These are phyloP conservation scores for Gossypium thurberi DNA, from an alignment of 345 rosid genomes.

Conservation along the genomic window DNA sequence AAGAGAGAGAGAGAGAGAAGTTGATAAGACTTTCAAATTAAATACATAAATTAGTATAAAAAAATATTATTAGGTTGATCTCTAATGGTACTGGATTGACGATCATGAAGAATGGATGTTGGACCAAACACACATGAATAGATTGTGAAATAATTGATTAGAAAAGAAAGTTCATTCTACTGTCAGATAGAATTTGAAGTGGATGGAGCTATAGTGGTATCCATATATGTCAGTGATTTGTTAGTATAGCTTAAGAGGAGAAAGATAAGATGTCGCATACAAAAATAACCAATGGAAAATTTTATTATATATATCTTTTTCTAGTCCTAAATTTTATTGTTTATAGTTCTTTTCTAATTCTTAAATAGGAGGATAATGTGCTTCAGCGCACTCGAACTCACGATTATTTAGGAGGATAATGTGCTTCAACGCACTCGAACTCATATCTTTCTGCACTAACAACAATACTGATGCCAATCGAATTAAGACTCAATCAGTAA, in stretches of 20 bases:
- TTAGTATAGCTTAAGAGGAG: not conserved
- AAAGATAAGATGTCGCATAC: not conserved
- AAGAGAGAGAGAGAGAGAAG: no score
- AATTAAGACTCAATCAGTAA: no score
- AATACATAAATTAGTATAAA: not conserved
- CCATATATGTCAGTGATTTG: not conserved
- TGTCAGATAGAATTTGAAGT: not conserved
- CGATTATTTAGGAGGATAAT: no score
- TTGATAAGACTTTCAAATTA: not conserved
- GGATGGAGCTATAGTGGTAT: not conserved
- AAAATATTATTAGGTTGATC: not conserved
- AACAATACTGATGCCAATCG: no score
- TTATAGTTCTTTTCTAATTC: no score
- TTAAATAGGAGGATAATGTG: no score
- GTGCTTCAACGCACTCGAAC: rapidly evolving
- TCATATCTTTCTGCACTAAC: no score
- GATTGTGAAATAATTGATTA: not conserved
- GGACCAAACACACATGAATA: not conserved
- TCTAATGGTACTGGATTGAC: not conserved
- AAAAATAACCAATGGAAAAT: no score
- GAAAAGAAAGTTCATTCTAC: not conserved
- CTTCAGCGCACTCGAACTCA: no score
- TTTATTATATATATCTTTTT: no score
- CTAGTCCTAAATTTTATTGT: no score
- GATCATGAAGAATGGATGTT: not conserved